Evolutionary conservation across 345 rosid species (phyloP).

Genomic region (Excoecaria cochinchinensis): DNA sequence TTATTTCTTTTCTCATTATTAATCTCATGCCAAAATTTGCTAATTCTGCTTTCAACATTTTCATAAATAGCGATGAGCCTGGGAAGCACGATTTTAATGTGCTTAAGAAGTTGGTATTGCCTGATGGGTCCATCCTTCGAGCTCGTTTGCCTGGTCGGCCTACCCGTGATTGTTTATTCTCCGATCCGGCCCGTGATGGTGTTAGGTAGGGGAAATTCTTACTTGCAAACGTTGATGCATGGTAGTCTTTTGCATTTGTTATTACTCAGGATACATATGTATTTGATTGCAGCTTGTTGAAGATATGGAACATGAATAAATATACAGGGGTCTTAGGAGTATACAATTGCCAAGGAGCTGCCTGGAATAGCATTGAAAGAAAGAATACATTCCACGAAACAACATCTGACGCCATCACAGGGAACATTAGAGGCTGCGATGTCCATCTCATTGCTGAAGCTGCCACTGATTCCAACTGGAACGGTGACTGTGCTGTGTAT

Average conservation of each 20-base stretch:
- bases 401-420: constrained; percentile 46
- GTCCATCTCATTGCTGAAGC: constrained; percentile 79
- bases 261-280: too few species aligned
- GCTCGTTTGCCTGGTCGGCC: constrained; percentile 89
- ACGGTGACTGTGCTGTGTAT: constrained; percentile 64
- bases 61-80: constrained; percentile 75
- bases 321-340: constrained; percentile 84
- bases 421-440: constrained; percentile 59
- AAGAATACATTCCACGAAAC: constrained; percentile 79
- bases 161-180: constrained; percentile 76
- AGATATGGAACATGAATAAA: constrained; percentile 99
- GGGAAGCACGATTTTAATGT: constrained; percentile 84
- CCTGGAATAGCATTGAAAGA: constrained; percentile 68
- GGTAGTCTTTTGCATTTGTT: background rate
- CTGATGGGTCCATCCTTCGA: constrained; percentile 89
- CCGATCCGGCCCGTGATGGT: constrained; percentile 88
- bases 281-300: constrained; percentile 62
- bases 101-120: constrained; percentile 72
- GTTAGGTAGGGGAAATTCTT: constrained; percentile 46
- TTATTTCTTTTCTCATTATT: background rate
- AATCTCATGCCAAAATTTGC: background rate
- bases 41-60: background rate
- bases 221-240: background rate
- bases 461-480: constrained; percentile 60
- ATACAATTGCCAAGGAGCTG: constrained; percentile 98